Evolutionary conservation across 345 rosid species (phyloP), one percentile per base, ranked within the genome.

Genomic region (Eutrema heterophyllum): DNA sequence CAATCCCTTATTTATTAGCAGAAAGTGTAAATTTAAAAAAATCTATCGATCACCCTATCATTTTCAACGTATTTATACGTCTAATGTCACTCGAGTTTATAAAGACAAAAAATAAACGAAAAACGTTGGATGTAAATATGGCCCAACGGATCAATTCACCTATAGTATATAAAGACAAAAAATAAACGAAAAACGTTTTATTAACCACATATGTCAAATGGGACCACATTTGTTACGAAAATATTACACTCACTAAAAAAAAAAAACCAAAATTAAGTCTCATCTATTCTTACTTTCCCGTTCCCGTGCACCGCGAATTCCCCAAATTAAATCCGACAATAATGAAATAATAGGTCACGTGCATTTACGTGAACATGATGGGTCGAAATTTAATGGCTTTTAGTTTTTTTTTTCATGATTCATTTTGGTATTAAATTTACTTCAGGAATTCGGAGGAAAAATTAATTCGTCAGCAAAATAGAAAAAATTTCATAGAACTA

Each of bases 221-320:
- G 73, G 73, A 58, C 78, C 73, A 74, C 73, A n/a, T 67, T 59
- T 36, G 21, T 52, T 18, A 64, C 29, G 12, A 33, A 51, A 27
- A 53, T 18, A 45, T 61, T 50, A 54, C 44, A 9, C 18, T 13
- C 16, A 45, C 10, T 15, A 9, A 49, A 41, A 12, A 5, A 11
- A 45, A 15, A 15, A 5, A 74, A 60, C 60, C 36, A 74, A 50
- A 61, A 40, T 59, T 11, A 75, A 62, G 40, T 56, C 70, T 52
- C 64, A 61, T 33, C 51, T 76, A 68, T 53, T 75, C 64, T 44
- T 26, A 53, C 64, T 44, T 59, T 51, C 63, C 55, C 56, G 39
- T 59, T 75, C 78, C 63, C 68, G 78, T 75, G 79, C 74, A 53
- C 64, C 1, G 49, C 68, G 39, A 60, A 75, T 68, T 68, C 74